phyloP scores from a whole-genome alignment of 1,139 yeast species.

The Pichia sp. region DNA sequence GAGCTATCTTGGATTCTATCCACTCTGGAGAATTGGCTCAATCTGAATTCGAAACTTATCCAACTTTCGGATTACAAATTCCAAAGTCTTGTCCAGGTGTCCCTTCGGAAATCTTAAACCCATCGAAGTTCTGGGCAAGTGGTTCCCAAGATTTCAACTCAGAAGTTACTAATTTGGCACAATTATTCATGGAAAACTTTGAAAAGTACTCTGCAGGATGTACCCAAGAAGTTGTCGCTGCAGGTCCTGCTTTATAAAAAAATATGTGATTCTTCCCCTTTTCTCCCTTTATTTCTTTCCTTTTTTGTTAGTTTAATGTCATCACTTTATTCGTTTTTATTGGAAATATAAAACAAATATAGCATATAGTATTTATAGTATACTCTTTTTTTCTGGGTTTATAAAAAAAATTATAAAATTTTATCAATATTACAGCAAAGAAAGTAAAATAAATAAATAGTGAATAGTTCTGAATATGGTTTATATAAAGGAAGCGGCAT shows the following conservation, averaged over 20 bases:
- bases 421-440: no score
- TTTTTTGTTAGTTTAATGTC: conserved; percentile 2
- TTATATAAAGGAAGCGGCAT: no score
- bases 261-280: neutral
- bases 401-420: conserved; percentile 3
- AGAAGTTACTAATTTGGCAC: conserved; percentile 74
- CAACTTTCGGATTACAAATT: conserved; percentile 80
- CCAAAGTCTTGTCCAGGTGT: conserved; percentile 82
- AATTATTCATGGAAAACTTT: conserved; percentile 80
- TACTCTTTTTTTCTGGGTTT: conserved; percentile 5
- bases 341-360: neutral
- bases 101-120: conserved; percentile 82
- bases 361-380: conserved; percentile 1
- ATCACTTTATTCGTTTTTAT: neutral
- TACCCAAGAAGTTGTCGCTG: conserved; percentile 82
- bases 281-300: conserved; percentile 3
- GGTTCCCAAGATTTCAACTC: conserved; percentile 62
- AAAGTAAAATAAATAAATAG: no score
- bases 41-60: conserved; percentile 79
- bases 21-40: conserved; percentile 85
- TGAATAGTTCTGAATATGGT: no score
- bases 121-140: conserved; percentile 77
- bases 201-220: conserved; percentile 79
- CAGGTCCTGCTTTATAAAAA: conserved; percentile 63
- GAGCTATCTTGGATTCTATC: conserved; percentile 93